Evolutionary conservation across 2,329 filamentous ascomycete genomes (phyloP), one percentile per base, ranked within the genome.

Genomic region (Beauveria rudraprayagi): DNA sequence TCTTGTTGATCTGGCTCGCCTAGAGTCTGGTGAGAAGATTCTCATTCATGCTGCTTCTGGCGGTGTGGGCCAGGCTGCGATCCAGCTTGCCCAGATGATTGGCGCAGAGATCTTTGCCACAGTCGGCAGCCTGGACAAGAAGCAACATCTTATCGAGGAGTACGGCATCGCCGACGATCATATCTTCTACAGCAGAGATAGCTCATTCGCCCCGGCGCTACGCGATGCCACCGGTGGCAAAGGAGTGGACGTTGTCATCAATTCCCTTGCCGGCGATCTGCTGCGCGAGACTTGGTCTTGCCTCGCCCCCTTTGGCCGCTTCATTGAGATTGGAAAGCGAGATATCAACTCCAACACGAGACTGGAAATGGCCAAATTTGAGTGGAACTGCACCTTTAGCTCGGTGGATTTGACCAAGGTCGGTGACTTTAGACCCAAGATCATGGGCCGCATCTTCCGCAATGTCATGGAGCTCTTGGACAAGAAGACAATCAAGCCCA

Each of bases 231-330:
- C 74, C 0, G 61, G 63, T 0, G 82, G 81, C 14, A 71, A 67
- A 3, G 89, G 89, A 11, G 87, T 87, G 1, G 89, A 92, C 72
- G 84, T 85, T 0, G 87, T 89, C 16, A 86, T 92, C 66, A 75
- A 80, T 66, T 78, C 75, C 0, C 69, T 80, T 0, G 66, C 73
- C 2, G 78, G 78, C 0, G 77, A 80, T 17, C 66, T 70, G 1
- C 65, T 79, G 2, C 70, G 71, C 3, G 74, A 76, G 46, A 75
- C 77, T 0, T 80, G 75, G 76, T 70, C 71, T 3, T 78, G 75
- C 55, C 67, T 82, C 19, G 75, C 75, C 50, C 70, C 70, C 17
- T 78, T 77, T 64, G 78, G 78, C 1, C 71, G 74, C 3, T 78
- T 81, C 51, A 66, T 82, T 4, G 78, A 82, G 59, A 73, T 81